Evolutionary conservation across 208 protist species (phyloP).

Genomic region (Giardia muris): DNA sequence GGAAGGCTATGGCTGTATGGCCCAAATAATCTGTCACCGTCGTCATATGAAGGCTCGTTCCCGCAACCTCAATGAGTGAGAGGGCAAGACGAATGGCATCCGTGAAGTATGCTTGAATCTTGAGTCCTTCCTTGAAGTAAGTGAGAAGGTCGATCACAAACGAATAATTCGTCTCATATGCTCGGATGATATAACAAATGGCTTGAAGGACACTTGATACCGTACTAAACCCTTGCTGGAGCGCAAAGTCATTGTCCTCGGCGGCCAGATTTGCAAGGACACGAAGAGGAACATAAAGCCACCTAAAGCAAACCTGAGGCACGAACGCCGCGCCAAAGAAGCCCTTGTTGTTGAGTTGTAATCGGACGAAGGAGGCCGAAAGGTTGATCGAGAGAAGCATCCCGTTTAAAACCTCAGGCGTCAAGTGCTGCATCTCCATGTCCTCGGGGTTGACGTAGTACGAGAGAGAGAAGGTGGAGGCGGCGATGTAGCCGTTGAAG

Average conservation of each 20-base stretch:
- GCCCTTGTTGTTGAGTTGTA: neutral
- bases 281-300: neutral
- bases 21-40: neutral
- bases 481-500: neutral
- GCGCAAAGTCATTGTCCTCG: neutral
- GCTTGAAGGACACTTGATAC: neutral
- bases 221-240: neutral
- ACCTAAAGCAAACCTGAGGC: neutral
- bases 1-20: neutral
- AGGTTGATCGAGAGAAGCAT: neutral
- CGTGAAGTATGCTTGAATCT: neutral
- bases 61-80: neutral
- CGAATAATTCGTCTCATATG: neutral
- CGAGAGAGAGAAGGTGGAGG: neutral
- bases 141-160: neutral
- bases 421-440: neutral
- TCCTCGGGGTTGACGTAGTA: neutral
- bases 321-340: neutral
- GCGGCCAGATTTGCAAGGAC: neutral
- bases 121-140: neutral
- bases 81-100: neutral
- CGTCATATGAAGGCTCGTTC: neutral
- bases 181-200: neutral
- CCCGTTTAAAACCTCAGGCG: neutral
- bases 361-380: neutral